Percentiles rank a stretch among this genome's conserved stretches.
Evolutionary conservation across 345 rosid species (phyloP).

Genomic region (Eucalyptus lansdowneana): DNA sequence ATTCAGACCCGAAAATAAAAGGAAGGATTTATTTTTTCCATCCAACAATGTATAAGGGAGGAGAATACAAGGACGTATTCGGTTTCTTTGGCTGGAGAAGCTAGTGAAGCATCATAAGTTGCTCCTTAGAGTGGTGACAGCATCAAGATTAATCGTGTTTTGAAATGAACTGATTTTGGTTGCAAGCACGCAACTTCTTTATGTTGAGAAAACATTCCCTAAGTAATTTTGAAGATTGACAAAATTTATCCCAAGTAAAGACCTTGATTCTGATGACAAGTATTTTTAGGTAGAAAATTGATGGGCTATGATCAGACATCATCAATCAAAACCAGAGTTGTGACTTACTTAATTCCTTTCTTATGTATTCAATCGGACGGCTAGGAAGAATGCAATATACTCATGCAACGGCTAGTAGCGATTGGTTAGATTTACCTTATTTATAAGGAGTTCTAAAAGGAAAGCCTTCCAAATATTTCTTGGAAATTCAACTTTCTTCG

Average conservation of each 20-base stretch:
- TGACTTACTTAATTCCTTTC: fast-evolving
- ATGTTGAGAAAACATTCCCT: too few species aligned
- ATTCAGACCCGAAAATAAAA: background rate
- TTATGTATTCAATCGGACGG: fast-evolving
- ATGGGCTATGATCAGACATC: fast-evolving
- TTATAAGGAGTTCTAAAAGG: too few species aligned
- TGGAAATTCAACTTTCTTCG: too few species aligned
- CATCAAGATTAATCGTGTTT: background rate
- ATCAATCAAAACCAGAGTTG: fast-evolving
- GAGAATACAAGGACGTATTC: background rate
- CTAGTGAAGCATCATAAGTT: background rate
- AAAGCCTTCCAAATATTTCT: fast-evolving
- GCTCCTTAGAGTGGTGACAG: background rate
- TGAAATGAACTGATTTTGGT: background rate
- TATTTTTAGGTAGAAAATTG: fast-evolving
- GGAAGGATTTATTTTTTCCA: background rate
- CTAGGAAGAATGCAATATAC: too few species aligned
- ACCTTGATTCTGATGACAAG: too few species aligned
- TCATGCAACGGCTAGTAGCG: fast-evolving
- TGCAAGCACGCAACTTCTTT: background rate
- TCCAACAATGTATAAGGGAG: background rate
- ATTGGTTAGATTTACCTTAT: too few species aligned
- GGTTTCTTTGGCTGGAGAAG: background rate
- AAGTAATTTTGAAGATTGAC: too few species aligned
- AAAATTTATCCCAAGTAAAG: too few species aligned